phyloP scores from a whole-genome alignment of 345 rosid species.

The Citrus trifoliata region DNA sequence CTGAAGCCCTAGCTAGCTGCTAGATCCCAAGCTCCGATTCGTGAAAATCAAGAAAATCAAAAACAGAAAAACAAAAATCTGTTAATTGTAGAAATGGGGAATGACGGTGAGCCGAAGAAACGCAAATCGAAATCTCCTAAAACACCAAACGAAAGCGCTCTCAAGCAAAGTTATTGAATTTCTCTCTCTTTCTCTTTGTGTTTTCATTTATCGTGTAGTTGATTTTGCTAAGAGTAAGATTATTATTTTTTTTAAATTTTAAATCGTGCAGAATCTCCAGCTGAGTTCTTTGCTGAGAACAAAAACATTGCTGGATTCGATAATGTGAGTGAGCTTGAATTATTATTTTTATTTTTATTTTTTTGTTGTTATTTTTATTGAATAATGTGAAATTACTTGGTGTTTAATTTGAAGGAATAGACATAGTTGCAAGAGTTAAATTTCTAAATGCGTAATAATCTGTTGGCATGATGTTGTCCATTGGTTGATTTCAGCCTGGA shows the following conservation, averaged over 20 bases:
- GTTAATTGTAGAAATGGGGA: conserved; percentile 23
- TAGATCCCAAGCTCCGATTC: not conserved
- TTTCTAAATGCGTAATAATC: not conserved
- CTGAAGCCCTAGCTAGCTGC: not conserved
- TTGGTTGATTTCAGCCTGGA: conserved; percentile 66
- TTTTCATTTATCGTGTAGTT: not conserved
- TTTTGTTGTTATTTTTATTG: too few species aligned
- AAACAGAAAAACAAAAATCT: not conserved
- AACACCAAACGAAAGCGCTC: conserved; percentile 65
- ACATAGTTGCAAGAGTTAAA: not conserved
- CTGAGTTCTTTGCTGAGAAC: conserved; percentile 98
- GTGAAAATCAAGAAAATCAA: not conserved
- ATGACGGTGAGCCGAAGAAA: conserved; percentile 54
- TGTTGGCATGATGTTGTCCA: not conserved
- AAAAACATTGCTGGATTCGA: conserved; percentile 99
- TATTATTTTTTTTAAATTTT: not conserved
- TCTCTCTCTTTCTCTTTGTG: not conserved
- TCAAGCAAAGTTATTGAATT: conserved; percentile 68
- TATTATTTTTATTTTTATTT: too few species aligned
- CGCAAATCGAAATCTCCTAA: conserved; percentile 53
- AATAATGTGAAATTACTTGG: not conserved
- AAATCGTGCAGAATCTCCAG: conserved; percentile 77
- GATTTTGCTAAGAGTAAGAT: not conserved
- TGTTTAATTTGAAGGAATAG: not conserved
- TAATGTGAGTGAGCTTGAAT: conserved; percentile 48